phyloP scores from a whole-genome alignment of 306 rosid species.

The Casuarina cunninghamiana region DNA sequence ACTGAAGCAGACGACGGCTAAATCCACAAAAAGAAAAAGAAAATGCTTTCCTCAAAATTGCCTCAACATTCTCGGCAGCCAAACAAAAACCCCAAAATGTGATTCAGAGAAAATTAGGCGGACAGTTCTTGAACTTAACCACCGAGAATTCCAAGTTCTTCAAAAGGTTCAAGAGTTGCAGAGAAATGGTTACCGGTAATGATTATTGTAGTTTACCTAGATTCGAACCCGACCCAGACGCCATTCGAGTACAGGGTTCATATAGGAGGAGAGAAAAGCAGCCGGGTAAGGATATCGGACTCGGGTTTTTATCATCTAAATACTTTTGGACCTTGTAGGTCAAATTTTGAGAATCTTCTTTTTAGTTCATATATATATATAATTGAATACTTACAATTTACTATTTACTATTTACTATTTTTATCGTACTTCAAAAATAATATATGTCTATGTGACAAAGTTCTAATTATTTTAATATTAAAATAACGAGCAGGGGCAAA shows the following conservation, averaged over 20 bases:
- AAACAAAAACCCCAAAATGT: slow-evolving; percentile 12
- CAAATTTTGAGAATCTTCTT: not conserved
- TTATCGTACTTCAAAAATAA: too few species aligned
- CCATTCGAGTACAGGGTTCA: not conserved
- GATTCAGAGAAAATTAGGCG: not conserved
- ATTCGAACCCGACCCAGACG: not conserved
- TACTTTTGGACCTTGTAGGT: not conserved
- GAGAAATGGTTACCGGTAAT: not conserved
- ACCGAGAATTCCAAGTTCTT: not conserved
- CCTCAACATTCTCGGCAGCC: not conserved
- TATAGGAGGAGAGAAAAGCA: not conserved
- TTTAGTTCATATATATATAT: too few species aligned
- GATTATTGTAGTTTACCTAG: not conserved
- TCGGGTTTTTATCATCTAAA: not conserved
- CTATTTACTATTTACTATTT: too few species aligned
- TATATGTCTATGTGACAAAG: too few species aligned
- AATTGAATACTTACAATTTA: too few species aligned
- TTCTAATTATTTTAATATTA: too few species aligned
- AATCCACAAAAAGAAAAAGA: not conserved
- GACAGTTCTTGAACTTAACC: not conserved
- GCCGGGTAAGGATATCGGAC: not conserved
- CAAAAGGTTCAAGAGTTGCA: not conserved
- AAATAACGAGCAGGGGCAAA: too few species aligned
- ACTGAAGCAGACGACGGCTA: not conserved
- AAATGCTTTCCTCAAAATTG: not conserved